A percentile compares a stretch with the other conserved stretches of the same genome.
Evolutionary conservation across 495 filamentous ascomycete species (phyloP).

Genomic region (Hyaloscypha hepaticicola): DNA sequence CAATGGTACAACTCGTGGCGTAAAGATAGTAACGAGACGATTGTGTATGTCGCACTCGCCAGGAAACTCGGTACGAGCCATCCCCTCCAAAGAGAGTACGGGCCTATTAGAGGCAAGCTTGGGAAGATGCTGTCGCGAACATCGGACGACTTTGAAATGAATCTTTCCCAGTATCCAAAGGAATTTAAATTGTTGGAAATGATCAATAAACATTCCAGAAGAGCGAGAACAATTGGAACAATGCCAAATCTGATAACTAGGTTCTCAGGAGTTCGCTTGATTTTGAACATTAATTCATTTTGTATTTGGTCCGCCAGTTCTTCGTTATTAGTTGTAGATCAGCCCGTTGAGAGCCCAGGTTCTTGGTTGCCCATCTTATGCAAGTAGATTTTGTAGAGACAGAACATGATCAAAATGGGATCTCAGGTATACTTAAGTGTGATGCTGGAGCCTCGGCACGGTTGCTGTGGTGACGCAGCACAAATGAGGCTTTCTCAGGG

Average conservation of each 20-base stretch:
- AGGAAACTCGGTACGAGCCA: slow-evolving; percentile 6
- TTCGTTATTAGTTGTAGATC: background rate
- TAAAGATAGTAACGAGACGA: background rate
- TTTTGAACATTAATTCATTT: slow-evolving; percentile 11
- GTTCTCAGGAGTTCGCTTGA: background rate
- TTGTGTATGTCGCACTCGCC: background rate
- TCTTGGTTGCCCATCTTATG: background rate
- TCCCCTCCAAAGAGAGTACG: slow-evolving; percentile 12
- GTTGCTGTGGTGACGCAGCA: slow-evolving; percentile 1
- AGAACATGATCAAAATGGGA: background rate
- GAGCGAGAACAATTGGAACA: slow-evolving; percentile 1
- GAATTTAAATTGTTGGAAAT: slow-evolving; percentile 5
- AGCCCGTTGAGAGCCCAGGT: background rate
- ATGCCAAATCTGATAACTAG: slow-evolving; percentile 2
- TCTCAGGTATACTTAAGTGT: background rate
- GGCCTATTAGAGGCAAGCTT: background rate
- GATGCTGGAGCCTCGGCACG: background rate
- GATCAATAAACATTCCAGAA: background rate
- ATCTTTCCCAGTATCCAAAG: slow-evolving; percentile 9
- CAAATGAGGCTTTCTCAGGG: background rate
- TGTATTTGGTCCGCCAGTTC: slow-evolving; percentile 8
- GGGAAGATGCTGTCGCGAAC: slow-evolving; percentile 2
- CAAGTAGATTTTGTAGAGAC: too few relatives aligned
- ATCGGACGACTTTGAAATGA: slow-evolving; percentile 4
- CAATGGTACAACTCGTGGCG: slow-evolving; percentile 13